These are phyloP conservation scores for Phytophthora pistaciae DNA, from an alignment of 352 stramenopile genomes.

Conservation along the genomic window DNA sequence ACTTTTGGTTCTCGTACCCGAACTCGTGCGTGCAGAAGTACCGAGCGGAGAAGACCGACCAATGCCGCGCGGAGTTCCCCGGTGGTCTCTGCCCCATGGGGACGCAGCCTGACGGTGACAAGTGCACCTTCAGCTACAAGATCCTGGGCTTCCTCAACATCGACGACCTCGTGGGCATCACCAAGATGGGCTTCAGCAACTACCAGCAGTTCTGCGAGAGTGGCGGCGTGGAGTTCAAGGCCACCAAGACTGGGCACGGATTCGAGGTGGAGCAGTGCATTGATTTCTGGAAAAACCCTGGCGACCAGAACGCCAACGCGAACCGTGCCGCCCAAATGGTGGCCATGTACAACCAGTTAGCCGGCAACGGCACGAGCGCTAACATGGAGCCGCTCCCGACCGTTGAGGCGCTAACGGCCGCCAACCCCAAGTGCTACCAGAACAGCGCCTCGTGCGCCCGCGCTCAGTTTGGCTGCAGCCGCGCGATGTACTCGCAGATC, in stretches of 20 bases:
- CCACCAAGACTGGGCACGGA: conserved; percentile 45
- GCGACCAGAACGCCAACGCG: conserved; percentile 49
- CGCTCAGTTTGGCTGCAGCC: conserved; percentile 50
- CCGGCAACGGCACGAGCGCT: conserved; percentile 27
- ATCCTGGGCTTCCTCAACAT: conserved; percentile 67
- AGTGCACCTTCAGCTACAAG: conserved; percentile 69
- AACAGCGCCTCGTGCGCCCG: conserved; percentile 57
- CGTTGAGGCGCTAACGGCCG: conserved; percentile 36
- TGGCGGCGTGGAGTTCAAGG: conserved; percentile 59
- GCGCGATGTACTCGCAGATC: conserved; percentile 58
- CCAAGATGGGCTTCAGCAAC: conserved; percentile 45
- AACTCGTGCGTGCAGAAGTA: conserved; percentile 58
- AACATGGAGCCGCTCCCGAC: conserved; percentile 61
- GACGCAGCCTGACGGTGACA: conserved; percentile 50
- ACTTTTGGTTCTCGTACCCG: conserved; percentile 81
- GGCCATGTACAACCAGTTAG: conserved; percentile 62
- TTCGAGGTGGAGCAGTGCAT: conserved; percentile 55
- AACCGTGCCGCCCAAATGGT: conserved; percentile 57
- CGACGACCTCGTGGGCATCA: conserved; percentile 75
- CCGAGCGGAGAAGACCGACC: conserved; percentile 56
- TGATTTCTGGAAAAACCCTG: conserved; percentile 73
- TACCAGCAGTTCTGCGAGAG: conserved; percentile 61
- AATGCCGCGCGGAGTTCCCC: conserved; percentile 45
- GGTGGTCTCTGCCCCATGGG: conserved; percentile 58
- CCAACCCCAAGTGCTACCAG: conserved; percentile 62